phyloP scores from a whole-genome alignment of 768 basidiomycete species.

The Kwoniella botswanensis region DNA sequence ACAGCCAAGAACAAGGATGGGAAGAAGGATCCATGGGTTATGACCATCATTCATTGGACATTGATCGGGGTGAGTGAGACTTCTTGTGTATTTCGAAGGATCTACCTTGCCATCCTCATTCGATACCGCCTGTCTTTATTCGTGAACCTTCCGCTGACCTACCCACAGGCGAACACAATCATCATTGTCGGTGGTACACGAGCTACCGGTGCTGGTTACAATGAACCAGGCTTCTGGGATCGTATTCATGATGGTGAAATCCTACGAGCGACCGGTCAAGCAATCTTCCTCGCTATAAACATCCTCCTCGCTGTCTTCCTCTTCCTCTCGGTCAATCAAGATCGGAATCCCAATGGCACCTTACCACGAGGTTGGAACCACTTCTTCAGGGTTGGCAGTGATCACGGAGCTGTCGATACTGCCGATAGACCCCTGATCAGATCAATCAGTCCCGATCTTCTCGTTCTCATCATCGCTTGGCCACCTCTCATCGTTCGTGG shows the following conservation, averaged over 20 bases:
- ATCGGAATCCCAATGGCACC: slow-evolving; percentile 18
- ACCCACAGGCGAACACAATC: slow-evolving; percentile 18
- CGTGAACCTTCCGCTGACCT: too few relatives aligned
- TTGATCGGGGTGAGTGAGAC: slow-evolving; percentile 24
- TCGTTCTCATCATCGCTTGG: slow-evolving; percentile 34
- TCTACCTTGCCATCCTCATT: too few relatives aligned
- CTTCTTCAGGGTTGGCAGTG: slow-evolving; percentile 20
- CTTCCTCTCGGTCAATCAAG: slow-evolving; percentile 19
- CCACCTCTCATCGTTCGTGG: slow-evolving; percentile 35
- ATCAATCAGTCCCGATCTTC: slow-evolving; percentile 11
- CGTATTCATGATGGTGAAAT: slow-evolving; percentile 17
- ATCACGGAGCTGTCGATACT: slow-evolving; percentile 22
- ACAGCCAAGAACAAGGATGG: slow-evolving; percentile 22
- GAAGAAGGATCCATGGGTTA: slow-evolving; percentile 27
- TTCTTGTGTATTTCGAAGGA: too few relatives aligned
- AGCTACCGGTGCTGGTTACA: slow-evolving; percentile 14
- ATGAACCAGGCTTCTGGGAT: slow-evolving; percentile 21
- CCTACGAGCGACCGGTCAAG: slow-evolving; percentile 31
- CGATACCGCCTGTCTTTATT: too few relatives aligned
- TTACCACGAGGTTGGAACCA: slow-evolving; percentile 19
- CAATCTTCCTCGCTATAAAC: slow-evolving; percentile 37
- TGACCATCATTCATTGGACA: slow-evolving; percentile 29
- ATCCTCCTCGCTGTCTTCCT: slow-evolving; percentile 32
- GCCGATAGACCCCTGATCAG: slow-evolving; percentile 14
- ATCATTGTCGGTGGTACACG: slow-evolving; percentile 22